Evolutionary conservation across 768 basidiomycete genomes (phyloP), one percentile per base, ranked within the genome.

Genomic region (Tulasnella sp.): DNA sequence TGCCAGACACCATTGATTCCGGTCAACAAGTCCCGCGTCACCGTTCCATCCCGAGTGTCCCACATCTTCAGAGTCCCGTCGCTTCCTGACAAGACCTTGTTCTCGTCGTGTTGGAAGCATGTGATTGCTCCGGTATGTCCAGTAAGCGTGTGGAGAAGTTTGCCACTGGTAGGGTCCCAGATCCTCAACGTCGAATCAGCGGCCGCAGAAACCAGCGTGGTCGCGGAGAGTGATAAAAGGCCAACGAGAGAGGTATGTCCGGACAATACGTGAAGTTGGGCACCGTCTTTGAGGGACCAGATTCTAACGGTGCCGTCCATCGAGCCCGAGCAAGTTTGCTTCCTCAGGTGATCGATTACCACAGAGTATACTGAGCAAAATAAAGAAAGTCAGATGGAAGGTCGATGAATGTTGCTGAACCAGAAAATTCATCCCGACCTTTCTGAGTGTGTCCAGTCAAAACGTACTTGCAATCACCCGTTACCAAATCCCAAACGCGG

Each of bases 51-150:
- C 48, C 91, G 86, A 79, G 97, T 88, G 83, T 98, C 93, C 98
- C 98, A 99, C 91, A 99, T 93, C 87, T 98, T 98, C 81, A 99
- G 87, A 78, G 93, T 95, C 20, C 98, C 98, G 81, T 99, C 98
- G 18, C 93, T 94, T 16, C 97, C 97, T 82, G 93, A 94, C 39
- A 99, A 88, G 69, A 99, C 94, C 83, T 98, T 98, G 87, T 94
- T 95, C 83, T 99, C 96, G 83, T 99, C 97, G 81, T 98, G 96
- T 84, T 97, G 95, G 88, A 99, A 98, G 85, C 97, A 99, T 23
- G 98, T 99, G 81, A 99, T 99, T n/a, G 97, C 96, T 29, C 96
- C 97, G 7, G 92, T 93, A 83, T 99, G 97, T 0, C 94, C 95
- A 4, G 92, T 91, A 40, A 99, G 89, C 0, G 92, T 91, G 81